These are phyloP conservation scores for Neopestalotiopsis sp. DNA, from an alignment of 2,329 filamentous ascomycete genomes.

Conservation along the genomic window DNA sequence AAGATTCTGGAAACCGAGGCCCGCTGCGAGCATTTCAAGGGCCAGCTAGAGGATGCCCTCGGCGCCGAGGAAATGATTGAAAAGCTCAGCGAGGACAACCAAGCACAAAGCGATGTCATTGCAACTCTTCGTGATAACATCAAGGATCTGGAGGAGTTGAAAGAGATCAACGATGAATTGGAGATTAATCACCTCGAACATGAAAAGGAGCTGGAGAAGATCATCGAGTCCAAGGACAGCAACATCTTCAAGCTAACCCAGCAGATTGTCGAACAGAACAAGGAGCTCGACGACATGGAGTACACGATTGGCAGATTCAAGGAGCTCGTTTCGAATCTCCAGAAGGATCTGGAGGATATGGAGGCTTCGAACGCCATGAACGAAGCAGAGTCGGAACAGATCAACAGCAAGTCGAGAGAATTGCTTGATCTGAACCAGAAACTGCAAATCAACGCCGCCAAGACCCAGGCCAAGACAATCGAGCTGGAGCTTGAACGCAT, in stretches of 20 bases:
- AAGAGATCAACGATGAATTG: slow-evolving; percentile 93
- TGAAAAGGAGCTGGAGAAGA: slow-evolving; percentile 92
- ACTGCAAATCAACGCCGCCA: slow-evolving; percentile 86
- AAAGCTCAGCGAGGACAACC: slow-evolving; percentile 86
- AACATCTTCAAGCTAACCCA: slow-evolving; percentile 83
- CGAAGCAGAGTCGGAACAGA: slow-evolving; percentile 89
- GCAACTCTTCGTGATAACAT: slow-evolving; percentile 82
- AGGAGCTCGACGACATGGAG: slow-evolving; percentile 83
- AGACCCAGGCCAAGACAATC: slow-evolving; percentile 93
- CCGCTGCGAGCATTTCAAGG: slow-evolving; percentile 82
- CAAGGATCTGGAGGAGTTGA: slow-evolving; percentile 85
- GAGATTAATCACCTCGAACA: slow-evolving; percentile 92
- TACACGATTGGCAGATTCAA: slow-evolving; percentile 89
- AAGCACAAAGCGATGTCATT: slow-evolving; percentile 81
- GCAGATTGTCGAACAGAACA: slow-evolving; percentile 76
- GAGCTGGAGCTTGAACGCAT: slow-evolving; percentile 86
- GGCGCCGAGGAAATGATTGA: slow-evolving; percentile 95
- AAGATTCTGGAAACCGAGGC: slow-evolving; percentile 76
- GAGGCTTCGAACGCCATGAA: slow-evolving; percentile 90
- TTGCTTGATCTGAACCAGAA: slow-evolving; percentile 98
- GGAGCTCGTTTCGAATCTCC: slow-evolving; percentile 84
- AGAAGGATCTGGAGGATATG: slow-evolving; percentile 89
- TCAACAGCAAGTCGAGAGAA: slow-evolving; percentile 84
- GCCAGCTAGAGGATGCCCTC: slow-evolving; percentile 88
- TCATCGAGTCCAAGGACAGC: slow-evolving; percentile 86